Evolutionary conservation across 495 filamentous ascomycete species (phyloP), one percentile per base, ranked within the genome.

Genomic region (Daldinia vernicosa): DNA sequence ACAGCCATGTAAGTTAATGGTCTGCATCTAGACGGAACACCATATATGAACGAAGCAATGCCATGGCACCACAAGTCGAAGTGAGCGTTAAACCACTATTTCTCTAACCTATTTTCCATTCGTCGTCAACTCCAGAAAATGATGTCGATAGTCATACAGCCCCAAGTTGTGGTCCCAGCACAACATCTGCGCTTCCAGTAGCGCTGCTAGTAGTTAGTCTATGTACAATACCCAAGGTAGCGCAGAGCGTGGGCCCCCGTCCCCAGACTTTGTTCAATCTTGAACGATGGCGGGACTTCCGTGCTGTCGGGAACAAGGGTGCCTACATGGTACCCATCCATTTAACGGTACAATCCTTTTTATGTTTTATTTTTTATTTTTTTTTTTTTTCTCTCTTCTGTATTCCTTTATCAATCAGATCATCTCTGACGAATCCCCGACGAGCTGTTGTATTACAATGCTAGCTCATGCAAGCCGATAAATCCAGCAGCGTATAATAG

Each of bases 261-360:
- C 69, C 69, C 69, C 69, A 72, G 69, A 72, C 58, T 67, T 63
- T 58, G 54, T 63, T 59, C 12, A 63, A 68, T 72, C 70, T 60
- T 72, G 64, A 72, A 59, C 53, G 39, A 64, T 61, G 30, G 66
- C 70, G 70, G 70, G 65, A 66, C 66, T 66, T 64, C 70, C 66
- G 70, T 53, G 40, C 65, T 65, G 56, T 69, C 70, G 70, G 66
- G 66, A 63, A 60, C 65, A 62, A 72, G 70, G 70, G 53, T 68
- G 61, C 47, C 53, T 60, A 64, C 59, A 51, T 60, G 61, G 14
- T 43, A 50, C 35, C 53, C 26, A 63, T 55, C 61, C 39, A 27
- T 40, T 58, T 32, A 35, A 24, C 19, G 33, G 19, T 9, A 26
- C 55, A n/a, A 12, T 27, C 53, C 7, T 55, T 24, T 30, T 45